Evolutionary conservation across 805 yeast genomes (phyloP).

Genomic region (Metschnikowia lachancei): DNA sequence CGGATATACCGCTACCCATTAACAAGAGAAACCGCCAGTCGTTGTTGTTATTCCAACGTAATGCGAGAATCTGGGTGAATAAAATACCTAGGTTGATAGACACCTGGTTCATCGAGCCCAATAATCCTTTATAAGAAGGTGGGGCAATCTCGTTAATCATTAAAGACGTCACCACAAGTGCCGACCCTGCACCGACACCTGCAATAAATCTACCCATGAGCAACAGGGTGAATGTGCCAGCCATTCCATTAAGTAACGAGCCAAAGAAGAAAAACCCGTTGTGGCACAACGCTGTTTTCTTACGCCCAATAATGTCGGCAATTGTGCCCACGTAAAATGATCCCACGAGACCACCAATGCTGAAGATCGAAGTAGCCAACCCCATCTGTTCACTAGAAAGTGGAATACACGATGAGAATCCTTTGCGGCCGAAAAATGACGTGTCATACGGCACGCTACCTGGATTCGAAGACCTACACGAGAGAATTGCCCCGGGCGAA

Average conservation of each 20-base stretch:
- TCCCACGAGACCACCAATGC: slow-evolving; percentile 80
- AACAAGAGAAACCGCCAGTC: slow-evolving; percentile 74
- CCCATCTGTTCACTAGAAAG: slow-evolving; percentile 62
- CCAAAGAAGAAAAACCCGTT: slow-evolving; percentile 57
- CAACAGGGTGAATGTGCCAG: slow-evolving; percentile 44
- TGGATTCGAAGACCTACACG: slow-evolving; percentile 47
- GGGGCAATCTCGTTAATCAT: slow-evolving; percentile 82
- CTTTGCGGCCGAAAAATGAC: slow-evolving; percentile 42
- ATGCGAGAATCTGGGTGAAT: slow-evolving; percentile 71
- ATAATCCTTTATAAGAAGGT: slow-evolving; percentile 58
- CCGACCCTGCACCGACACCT: slow-evolving; percentile 86
- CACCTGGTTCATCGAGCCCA: slow-evolving; percentile 90
- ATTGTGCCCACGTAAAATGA: slow-evolving; percentile 65
- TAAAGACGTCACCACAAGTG: slow-evolving; percentile 82
- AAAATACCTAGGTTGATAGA: slow-evolving; percentile 83
- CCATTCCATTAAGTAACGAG: slow-evolving; percentile 54
- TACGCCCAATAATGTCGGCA: slow-evolving; percentile 67
- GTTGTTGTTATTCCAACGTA: slow-evolving; percentile 58
- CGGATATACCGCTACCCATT: slow-evolving; percentile 57
- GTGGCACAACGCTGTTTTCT: slow-evolving; percentile 49
- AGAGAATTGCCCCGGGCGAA: slow-evolving; percentile 74
- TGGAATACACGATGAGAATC: slow-evolving; percentile 51
- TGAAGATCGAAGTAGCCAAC: slow-evolving; percentile 69
- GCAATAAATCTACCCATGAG: slow-evolving; percentile 69
- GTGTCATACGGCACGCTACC: slow-evolving; percentile 31